Evolutionary conservation across 2,329 filamentous ascomycete genomes (phyloP).

Genomic region (Hyphodiscus sp.): DNA sequence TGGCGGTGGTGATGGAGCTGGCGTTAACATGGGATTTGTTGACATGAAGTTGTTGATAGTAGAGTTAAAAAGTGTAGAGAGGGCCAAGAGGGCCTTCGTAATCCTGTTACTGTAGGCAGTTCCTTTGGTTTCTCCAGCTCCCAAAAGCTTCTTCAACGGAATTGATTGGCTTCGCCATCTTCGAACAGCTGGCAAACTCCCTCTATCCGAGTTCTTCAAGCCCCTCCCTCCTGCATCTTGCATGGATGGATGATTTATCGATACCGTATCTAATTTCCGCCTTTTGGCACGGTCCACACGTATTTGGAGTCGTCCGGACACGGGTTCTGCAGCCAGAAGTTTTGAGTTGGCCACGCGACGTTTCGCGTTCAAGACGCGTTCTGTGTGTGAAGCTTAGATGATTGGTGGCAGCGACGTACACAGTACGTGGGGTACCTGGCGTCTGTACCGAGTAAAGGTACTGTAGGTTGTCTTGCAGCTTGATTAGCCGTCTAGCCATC

Average conservation of each 20-base stretch:
- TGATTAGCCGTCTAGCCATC: too few relatives aligned
- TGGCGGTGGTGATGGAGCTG: too few relatives aligned
- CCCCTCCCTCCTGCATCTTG: background rate
- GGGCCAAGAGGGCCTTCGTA: too few relatives aligned
- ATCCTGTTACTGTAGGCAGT: too few relatives aligned
- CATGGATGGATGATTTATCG: background rate
- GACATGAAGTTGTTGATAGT: background rate
- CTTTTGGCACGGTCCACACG: background rate
- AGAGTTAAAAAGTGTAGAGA: background rate
- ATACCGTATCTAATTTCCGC: slow-evolving; percentile 3
- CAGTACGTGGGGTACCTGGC: background rate
- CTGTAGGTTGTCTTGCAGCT: too few relatives aligned
- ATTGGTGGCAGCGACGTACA: background rate
- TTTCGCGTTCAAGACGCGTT: background rate
- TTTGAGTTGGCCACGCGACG: background rate
- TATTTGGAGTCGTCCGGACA: background rate
- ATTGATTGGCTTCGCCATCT: too few relatives aligned
- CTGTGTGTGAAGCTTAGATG: background rate
- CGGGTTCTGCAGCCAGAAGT: too few relatives aligned
- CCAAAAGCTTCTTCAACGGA: background rate
- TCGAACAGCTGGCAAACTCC: too few relatives aligned
- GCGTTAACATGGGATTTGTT: too few relatives aligned
- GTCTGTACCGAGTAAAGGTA: too few relatives aligned
- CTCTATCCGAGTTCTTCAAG: background rate
- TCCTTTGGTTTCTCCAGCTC: background rate